phyloP scores from a whole-genome alignment of 495 filamentous ascomycete species.

The Trichoderma asperelloides region DNA sequence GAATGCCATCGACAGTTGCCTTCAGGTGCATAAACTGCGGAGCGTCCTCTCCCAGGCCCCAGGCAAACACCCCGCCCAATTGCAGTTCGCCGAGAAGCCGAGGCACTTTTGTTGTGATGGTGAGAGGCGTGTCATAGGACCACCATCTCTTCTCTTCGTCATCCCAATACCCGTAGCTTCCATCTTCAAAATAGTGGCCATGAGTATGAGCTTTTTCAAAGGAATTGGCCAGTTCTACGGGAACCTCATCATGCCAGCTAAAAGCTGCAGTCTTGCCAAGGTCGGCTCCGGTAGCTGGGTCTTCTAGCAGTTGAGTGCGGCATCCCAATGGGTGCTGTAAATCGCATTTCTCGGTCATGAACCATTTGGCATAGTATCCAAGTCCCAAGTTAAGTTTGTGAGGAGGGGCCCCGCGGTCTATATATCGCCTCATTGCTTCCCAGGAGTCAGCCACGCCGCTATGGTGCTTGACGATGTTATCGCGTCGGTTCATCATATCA shows the following conservation, averaged over 20 bases:
- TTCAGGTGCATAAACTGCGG: slow-evolving; percentile 25
- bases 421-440: slow-evolving; percentile 49
- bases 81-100: slow-evolving; percentile 47
- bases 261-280: slow-evolving; percentile 53
- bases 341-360: slow-evolving; percentile 45
- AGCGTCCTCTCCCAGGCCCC: slow-evolving; percentile 67
- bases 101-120: slow-evolving; percentile 55
- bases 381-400: slow-evolving; percentile 63
- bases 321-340: slow-evolving; percentile 46
- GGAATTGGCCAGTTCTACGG: slow-evolving; percentile 36
- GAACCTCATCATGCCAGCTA: slow-evolving; percentile 47
- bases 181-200: slow-evolving; percentile 47
- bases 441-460: slow-evolving; percentile 48
- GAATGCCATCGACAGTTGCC: not conserved
- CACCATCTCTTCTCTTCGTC: slow-evolving; percentile 52
- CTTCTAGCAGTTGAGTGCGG: slow-evolving; percentile 52
- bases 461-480: slow-evolving; percentile 59
- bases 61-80: slow-evolving; percentile 64
- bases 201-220: slow-evolving; percentile 42
- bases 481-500: slow-evolving; percentile 69
- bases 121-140: slow-evolving; percentile 62
- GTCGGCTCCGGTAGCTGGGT: slow-evolving; percentile 54
- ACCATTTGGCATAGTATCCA: slow-evolving; percentile 69
- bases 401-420: slow-evolving; percentile 45
- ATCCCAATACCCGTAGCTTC: slow-evolving; percentile 64